Evolutionary conservation across 164 flowering plant genomes (phyloP).

Genomic region (Vitis rupestris): DNA sequence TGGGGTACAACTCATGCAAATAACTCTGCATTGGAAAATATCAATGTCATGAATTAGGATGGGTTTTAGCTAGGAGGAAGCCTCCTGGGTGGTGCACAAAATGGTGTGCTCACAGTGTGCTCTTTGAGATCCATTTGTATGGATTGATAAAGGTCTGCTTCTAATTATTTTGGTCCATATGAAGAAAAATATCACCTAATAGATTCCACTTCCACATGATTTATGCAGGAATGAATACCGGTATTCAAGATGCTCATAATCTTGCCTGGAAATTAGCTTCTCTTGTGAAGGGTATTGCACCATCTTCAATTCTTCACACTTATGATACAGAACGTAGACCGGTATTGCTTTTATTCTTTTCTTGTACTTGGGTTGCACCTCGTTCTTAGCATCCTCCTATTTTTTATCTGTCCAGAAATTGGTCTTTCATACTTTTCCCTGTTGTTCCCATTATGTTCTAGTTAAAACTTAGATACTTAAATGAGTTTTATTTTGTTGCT

Average conservation of each 20-base stretch:
- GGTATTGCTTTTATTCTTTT: slow-evolving; percentile 40
- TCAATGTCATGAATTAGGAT: not conserved
- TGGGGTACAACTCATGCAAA: not conserved
- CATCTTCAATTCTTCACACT: slow-evolving; percentile 63
- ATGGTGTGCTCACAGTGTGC: not conserved
- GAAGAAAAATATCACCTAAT: not conserved
- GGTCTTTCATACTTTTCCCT: not conserved
- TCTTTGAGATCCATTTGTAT: not conserved
- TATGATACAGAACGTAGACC: slow-evolving; percentile 87
- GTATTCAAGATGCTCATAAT: slow-evolving; percentile 97
- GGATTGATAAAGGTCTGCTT: no score
- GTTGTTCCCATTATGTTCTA: not conserved
- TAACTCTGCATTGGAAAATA: not conserved
- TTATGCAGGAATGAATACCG: slow-evolving; percentile 92
- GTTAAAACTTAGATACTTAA: not conserved
- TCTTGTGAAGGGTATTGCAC: slow-evolving; percentile 59
- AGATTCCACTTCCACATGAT: slow-evolving; percentile 3
- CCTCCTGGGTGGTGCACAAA: not conserved
- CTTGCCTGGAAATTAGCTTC: slow-evolving; percentile 96
- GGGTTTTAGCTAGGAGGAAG: not conserved
- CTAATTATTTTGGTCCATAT: not conserved
- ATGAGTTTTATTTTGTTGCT: not conserved
- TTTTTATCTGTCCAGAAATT: no score
- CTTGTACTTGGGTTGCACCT: not conserved
- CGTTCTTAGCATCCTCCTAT: no score